Conservation (phyloP, 805 yeast genomes). For the Candida sphagnicola region DNA sequence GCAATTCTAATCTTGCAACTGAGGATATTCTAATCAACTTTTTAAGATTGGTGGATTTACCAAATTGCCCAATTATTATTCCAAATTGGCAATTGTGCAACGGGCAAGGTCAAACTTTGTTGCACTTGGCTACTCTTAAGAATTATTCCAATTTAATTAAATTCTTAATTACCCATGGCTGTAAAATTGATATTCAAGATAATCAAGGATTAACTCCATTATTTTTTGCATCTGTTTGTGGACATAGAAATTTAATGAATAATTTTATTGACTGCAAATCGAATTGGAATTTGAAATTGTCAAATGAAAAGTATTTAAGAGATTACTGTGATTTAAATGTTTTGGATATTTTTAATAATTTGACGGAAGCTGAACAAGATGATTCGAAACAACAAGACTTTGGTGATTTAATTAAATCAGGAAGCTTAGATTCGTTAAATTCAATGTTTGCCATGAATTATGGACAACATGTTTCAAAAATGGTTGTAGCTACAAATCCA, state of each 20-base stretch:
- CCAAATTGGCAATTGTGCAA: slow-evolving; percentile 85
- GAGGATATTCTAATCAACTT: slow-evolving; percentile 49
- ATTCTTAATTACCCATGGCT: slow-evolving; percentile 63
- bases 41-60: slow-evolving; percentile 58
- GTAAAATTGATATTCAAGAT: slow-evolving; percentile 69
- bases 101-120: slow-evolving; percentile 77
- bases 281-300: slow-evolving; percentile 47
- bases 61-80: slow-evolving; percentile 54
- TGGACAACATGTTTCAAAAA: slow-evolving; percentile 38
- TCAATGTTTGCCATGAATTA: slow-evolving; percentile 35
- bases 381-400: slow-evolving; percentile 7
- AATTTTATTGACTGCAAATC: slow-evolving; percentile 64
- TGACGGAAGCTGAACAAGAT: slow-evolving; percentile 14
- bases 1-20: slow-evolving; percentile 42
- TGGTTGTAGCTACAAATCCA: slow-evolving; percentile 21
- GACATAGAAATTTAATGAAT: slow-evolving; percentile 63
- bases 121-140: slow-evolving; percentile 79
- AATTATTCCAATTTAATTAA: slow-evolving; percentile 62
- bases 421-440: slow-evolving; percentile 37
- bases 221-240: slow-evolving; percentile 78
- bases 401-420: slow-evolving; percentile 18
- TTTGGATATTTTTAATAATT: slow-evolving; percentile 33
- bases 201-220: slow-evolving; percentile 81
- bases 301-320: slow-evolving; percentile 42
- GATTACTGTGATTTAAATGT: slow-evolving; percentile 45